Percentiles rank a stretch among this genome's conserved stretches.
Evolutionary conservation across 179 eudicot species (phyloP).

Genomic region (Amaranthus tricolor): DNA sequence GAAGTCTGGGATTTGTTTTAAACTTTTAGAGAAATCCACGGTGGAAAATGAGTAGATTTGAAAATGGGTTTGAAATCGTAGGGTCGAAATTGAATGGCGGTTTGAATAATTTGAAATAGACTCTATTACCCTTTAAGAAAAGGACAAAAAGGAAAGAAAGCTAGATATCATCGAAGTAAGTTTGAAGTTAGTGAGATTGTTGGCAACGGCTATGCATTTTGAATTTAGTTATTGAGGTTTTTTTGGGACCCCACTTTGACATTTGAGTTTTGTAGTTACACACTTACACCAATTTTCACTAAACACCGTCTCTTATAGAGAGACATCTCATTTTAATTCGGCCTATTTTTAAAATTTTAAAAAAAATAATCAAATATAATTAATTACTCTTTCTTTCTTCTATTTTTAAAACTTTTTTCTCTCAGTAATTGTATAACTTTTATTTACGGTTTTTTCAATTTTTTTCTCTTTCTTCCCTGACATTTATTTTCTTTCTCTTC

Average conservation of each 20-base stretch:
- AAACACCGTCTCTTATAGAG: no score
- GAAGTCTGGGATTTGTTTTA: neutral
- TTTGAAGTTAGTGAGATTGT: neutral
- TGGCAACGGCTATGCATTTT: constrained; percentile 28
- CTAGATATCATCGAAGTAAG: no score
- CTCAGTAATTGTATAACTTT: no score
- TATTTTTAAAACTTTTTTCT: no score
- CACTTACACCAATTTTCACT: no score
- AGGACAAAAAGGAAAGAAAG: neutral
- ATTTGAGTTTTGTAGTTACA: neutral
- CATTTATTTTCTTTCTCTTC: no score
- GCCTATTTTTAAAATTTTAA: no score
- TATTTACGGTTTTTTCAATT: no score
- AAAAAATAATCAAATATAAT: no score
- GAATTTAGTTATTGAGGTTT: constrained; percentile 6
- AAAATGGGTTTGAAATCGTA: constrained; percentile 12
- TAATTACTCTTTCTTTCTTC: no score
- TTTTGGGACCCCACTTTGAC: neutral
- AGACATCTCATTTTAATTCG: no score
- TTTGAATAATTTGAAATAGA: constrained; percentile 23
- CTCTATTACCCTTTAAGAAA: neutral
- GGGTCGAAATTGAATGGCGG: constrained; percentile 13
- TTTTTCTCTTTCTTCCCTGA: no score
- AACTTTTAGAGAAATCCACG: neutral
- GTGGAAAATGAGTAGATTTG: neutral